These are phyloP conservation scores for Asterophora lycoperdoides DNA, from an alignment of 768 basidiomycete species.

Conservation along the genomic window DNA sequence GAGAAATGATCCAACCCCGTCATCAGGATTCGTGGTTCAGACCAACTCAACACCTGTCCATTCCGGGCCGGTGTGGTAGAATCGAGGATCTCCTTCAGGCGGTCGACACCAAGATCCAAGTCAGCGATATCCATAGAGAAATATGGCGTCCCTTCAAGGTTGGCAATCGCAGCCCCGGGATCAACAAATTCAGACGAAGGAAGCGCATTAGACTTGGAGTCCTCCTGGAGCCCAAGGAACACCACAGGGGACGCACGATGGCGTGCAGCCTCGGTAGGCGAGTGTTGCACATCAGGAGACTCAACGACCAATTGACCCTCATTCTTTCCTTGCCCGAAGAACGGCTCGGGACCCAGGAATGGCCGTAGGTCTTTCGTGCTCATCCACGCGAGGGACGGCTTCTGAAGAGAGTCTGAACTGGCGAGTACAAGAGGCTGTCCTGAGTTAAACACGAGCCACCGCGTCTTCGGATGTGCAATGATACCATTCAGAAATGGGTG, in stretches of 20 bases:
- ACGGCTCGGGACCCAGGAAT: slow-evolving; percentile 63
- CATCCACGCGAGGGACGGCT: slow-evolving; percentile 44
- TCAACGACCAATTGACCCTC: slow-evolving; percentile 31
- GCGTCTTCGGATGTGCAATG: slow-evolving; percentile 50
- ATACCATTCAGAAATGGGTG: slow-evolving; percentile 73
- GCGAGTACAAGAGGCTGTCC: slow-evolving; percentile 62
- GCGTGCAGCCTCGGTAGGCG: slow-evolving; percentile 51
- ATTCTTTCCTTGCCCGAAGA: slow-evolving; percentile 65
- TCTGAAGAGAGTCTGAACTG: slow-evolving; percentile 28
- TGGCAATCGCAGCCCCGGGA: slow-evolving; percentile 47
- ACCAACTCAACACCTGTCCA: slow-evolving; percentile 48
- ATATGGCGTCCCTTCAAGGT: slow-evolving; percentile 77
- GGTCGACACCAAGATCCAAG: slow-evolving; percentile 31
- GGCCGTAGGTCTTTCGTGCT: slow-evolving; percentile 57
- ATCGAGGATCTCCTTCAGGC: slow-evolving; percentile 36
- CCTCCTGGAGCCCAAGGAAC: slow-evolving; percentile 78
- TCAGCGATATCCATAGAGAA: slow-evolving; percentile 77
- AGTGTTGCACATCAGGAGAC: slow-evolving; percentile 27
- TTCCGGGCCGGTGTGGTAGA: slow-evolving; percentile 34
- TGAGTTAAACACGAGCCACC: slow-evolving; percentile 75
- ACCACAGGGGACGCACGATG: slow-evolving; percentile 58
- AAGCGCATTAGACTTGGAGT: slow-evolving; percentile 44
- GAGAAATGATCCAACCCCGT: slow-evolving; percentile 55
- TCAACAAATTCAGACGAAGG: slow-evolving; percentile 63
- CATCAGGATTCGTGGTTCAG: slow-evolving; percentile 60